These are phyloP conservation scores for Globisporangium lucens DNA, from an alignment of 352 stramenopile species.

Conservation along the genomic window DNA sequence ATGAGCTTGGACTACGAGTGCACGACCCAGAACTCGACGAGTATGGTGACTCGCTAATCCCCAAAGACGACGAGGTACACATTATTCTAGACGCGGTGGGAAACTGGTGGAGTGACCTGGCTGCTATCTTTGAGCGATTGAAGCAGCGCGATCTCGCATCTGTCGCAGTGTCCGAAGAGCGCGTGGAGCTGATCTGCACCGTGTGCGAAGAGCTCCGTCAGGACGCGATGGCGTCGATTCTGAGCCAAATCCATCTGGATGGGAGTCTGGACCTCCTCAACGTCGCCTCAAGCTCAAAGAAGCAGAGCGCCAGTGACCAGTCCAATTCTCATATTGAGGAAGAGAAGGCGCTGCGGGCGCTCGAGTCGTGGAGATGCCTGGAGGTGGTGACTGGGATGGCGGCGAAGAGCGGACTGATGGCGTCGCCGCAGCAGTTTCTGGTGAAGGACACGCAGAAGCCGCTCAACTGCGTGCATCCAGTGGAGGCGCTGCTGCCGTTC, in stretches of 20 bases:
- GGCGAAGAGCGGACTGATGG: slow-evolving; percentile 26
- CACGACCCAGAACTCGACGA: slow-evolving; percentile 3
- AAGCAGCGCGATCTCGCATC: slow-evolving; percentile 21
- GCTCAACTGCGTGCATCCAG: slow-evolving; percentile 42
- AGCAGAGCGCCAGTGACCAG: not conserved
- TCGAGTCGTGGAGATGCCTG: slow-evolving; percentile 70
- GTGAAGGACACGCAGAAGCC: slow-evolving; percentile 32
- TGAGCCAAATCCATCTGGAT: slow-evolving; percentile 38
- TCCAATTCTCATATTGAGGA: slow-evolving; percentile 5
- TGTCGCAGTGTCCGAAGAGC: slow-evolving; percentile 24
- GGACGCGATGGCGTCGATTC: slow-evolving; percentile 25
- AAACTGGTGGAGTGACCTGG: slow-evolving; percentile 75
- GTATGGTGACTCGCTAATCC: not conserved
- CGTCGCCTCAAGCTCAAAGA: not conserved
- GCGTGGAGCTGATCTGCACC: slow-evolving; percentile 33
- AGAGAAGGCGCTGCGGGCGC: slow-evolving; percentile 35
- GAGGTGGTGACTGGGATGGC: slow-evolving; percentile 43
- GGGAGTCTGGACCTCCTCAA: slow-evolving; percentile 25
- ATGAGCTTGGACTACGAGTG: slow-evolving; percentile 14
- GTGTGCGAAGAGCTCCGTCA: slow-evolving; percentile 43
- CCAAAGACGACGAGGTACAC: slow-evolving; percentile 22
- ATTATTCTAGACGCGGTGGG: slow-evolving; percentile 40
- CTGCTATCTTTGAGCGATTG: slow-evolving; percentile 37
- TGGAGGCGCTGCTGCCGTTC: slow-evolving; percentile 64
- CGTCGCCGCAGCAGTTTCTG: slow-evolving; percentile 46